Base-by-base conservation (phyloP, 2,329 filamentous ascomycete species). In the Bipolaris sorokiniana region DNA sequence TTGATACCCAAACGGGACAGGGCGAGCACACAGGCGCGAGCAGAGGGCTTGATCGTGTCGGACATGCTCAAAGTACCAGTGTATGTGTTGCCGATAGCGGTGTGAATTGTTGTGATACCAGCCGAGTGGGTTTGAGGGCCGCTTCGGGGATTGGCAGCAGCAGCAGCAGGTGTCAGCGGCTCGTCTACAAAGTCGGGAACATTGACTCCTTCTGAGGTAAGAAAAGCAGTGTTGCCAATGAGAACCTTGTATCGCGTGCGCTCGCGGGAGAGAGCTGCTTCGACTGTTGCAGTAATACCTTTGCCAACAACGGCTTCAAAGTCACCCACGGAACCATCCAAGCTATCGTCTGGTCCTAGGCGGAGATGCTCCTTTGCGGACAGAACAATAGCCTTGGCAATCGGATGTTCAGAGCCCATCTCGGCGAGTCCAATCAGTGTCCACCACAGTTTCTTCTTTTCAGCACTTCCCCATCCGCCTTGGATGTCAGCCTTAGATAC, bases 351-450 rank as follows among this genome's bases (percentile, higher is more conserved):
- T 1, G 82, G 75, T 15, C 86, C 87, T 37, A 97, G 76, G 3
- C 87, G 87, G 7, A 97, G 86, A 72, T 94, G 86, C 1, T 85
- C 81, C 66, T 91, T 93, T 3, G 94, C 92, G 26, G 88, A 87
- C 1, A 79, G 78, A 5, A 96, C 81, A 49, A 98, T 90, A 13
- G 95, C 94, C 69, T 88, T 91, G n/a, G 93, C 95, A 54, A 98
- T 90, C 0, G 95, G 95, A 72, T 99, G 95, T 77, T 99, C 95
- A 70, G 92, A 97, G 63, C 91, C 90, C 85, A 92, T 92, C 79
- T 99, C 95, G 0, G 94, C 90, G n/a, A 98, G 87, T 42, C 93
- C 95, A 54, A 99, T 87, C 59, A 97, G 84, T n/a, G 90, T 87
- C 95, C 95, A 99, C 94, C 94, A 99, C 3, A 96, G 82, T 33